These are phyloP conservation scores for Trypanosoma cruzi DNA, from an alignment of 208 protist species.

Conservation along the genomic window DNA sequence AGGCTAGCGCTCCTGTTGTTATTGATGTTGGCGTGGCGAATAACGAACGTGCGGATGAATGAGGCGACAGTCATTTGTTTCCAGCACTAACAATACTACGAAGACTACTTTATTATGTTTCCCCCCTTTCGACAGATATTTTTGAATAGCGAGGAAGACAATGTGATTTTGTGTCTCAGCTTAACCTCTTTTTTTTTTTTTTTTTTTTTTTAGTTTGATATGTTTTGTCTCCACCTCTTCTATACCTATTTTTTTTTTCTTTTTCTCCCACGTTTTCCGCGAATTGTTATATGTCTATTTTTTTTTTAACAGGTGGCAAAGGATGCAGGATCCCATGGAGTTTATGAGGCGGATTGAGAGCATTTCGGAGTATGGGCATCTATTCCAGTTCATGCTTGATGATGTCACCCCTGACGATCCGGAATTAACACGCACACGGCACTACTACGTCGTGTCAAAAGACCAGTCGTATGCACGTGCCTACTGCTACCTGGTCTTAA, in stretches of 20 bases:
- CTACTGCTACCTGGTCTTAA: constrained; percentile 38
- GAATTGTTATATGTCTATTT: no score
- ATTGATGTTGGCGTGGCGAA: not conserved
- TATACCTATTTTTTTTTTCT: no score
- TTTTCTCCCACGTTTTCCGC: no score
- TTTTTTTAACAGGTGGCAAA: not conserved
- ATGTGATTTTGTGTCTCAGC: not conserved
- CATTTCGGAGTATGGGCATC: constrained; percentile 19
- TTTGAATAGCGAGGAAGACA: no score
- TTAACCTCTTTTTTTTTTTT: constrained; percentile 9
- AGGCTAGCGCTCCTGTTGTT: not conserved
- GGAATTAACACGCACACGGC: constrained; percentile 23
- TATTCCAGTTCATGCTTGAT: constrained; percentile 77
- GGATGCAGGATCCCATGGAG: constrained; percentile 26
- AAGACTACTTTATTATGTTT: no score
- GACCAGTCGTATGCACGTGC: constrained; percentile 20
- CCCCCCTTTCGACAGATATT: no score
- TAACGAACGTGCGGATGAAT: not conserved
- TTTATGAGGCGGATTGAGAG: constrained; percentile 16
- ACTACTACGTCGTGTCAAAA: constrained; percentile 63
- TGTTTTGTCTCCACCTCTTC: no score
- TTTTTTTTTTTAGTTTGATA: no score
- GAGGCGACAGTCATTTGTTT: no score
- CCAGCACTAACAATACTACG: no score
- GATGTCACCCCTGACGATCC: constrained; percentile 51